Evolutionary conservation across 352 stramenopile species (phyloP).

Genomic region (Phytopythium aichiense): DNA sequence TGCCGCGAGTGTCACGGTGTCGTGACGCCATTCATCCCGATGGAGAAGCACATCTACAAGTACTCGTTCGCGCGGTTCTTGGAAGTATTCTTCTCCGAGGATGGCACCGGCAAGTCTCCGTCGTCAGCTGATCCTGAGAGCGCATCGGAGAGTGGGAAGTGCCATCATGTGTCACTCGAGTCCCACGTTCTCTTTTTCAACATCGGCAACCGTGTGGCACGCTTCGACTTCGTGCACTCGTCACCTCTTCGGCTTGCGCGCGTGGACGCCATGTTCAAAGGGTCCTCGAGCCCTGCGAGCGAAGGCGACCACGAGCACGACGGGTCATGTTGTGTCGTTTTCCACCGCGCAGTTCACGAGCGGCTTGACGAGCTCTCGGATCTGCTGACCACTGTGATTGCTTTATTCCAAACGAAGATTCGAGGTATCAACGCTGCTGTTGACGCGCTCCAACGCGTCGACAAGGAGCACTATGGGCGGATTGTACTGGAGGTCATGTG

Average conservation of each 20-base stretch:
- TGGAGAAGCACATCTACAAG: conserved; percentile 94
- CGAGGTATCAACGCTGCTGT: conserved; percentile 53
- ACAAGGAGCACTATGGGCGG: conserved; percentile 45
- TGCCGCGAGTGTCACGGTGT: conserved; percentile 93
- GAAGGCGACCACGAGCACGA: conserved; percentile 1
- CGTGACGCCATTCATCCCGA: conserved; percentile 87
- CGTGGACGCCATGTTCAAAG: conserved; percentile 6
- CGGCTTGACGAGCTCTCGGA: conserved; percentile 19
- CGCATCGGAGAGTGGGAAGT: conserved; percentile 13
- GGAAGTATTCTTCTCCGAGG: conserved; percentile 94
- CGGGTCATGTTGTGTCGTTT: background rate
- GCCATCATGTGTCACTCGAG: conserved; percentile 44
- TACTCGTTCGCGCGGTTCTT: conserved; percentile 98
- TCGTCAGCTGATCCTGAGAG: conserved; percentile 13
- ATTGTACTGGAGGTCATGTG: conserved; percentile 69
- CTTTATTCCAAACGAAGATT: conserved; percentile 60
- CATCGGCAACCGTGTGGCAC: conserved; percentile 63
- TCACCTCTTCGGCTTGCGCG: conserved; percentile 33
- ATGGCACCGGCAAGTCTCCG: conserved; percentile 37
- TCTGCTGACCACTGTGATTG: conserved; percentile 40
- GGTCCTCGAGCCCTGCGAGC: conserved; percentile 2
- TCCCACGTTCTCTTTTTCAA: conserved; percentile 83
- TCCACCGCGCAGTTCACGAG: conserved; percentile 5
- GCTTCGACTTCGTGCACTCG: conserved; percentile 55
- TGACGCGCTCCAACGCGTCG: conserved; percentile 50